Conservation (phyloP, 257 asterid genomes). For the Nicotiana paniculata region DNA sequence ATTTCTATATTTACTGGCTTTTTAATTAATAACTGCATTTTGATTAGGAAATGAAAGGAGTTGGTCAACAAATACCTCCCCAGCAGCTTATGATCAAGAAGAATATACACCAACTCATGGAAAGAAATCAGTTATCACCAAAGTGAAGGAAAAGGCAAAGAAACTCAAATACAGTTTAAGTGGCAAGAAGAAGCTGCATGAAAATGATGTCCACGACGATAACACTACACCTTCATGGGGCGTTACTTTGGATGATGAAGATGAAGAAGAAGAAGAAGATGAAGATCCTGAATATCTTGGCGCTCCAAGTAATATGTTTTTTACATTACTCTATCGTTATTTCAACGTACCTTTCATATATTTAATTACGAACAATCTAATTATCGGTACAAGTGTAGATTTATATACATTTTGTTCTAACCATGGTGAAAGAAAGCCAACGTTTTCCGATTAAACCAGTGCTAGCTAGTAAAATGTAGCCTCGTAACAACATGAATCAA, state of each 20-base stretch:
- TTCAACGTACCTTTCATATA: background rate
- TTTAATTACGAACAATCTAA: background rate
- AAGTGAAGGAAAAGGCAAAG: conserved; percentile 83
- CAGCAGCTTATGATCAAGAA: conserved; percentile 39
- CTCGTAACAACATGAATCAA: no score
- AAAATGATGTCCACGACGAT: conserved; percentile 20
- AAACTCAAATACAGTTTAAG: conserved; percentile 56
- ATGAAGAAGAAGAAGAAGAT: conserved; percentile 22
- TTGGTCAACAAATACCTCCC: conserved; percentile 29
- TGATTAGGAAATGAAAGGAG: conserved; percentile 33
- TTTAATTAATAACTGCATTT: background rate
- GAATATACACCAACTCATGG: conserved; percentile 21
- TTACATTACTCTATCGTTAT: background rate
- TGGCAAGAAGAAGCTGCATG: conserved; percentile 40
- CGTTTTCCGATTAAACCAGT: no score
- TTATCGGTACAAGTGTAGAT: no score
- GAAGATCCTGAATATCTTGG: conserved; percentile 89
- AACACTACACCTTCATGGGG: conserved; percentile 37
- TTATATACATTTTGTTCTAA: no score
- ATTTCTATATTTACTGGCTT: background rate
- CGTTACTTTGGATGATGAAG: conserved; percentile 33
- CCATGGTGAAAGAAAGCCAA: no score
- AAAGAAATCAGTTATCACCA: conserved; percentile 64
- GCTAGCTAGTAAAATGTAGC: no score
- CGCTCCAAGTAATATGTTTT: conserved; percentile 69